A percentile compares a stretch with the other conserved stretches of the same genome.
phyloP scores from a whole-genome alignment of 2,329 filamentous ascomycete genomes.

The Metarhizium brunneum region DNA sequence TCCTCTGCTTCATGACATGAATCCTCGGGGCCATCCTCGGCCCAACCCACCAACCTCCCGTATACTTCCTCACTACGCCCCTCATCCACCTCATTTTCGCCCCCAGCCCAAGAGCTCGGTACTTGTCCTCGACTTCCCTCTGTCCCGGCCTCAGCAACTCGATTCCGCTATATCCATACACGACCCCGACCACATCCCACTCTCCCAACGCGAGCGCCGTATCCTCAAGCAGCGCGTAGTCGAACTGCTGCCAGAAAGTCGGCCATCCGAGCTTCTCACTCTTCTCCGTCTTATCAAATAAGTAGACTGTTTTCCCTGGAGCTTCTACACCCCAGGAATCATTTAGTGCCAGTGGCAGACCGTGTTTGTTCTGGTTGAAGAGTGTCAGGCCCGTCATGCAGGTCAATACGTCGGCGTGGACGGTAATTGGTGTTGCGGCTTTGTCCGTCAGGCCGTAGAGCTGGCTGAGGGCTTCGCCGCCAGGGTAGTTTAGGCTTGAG shows the following conservation, averaged over 20 bases:
- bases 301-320: conserved; percentile 17
- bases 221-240: conserved; percentile 52
- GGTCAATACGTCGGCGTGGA: conserved; percentile 57
- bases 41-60: conserved; percentile 57
- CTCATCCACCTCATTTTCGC: conserved; percentile 28
- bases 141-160: conserved; percentile 44
- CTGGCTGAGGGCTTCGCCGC: conserved; percentile 63
- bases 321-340: background rate
- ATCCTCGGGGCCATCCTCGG: conserved; percentile 50
- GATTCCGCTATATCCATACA: conserved; percentile 50
- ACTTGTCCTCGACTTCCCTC: conserved; percentile 2
- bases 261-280: conserved; percentile 31
- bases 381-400: conserved; percentile 66
- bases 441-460: conserved; percentile 30
- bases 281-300: conserved; percentile 58
- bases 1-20: conserved; percentile 33
- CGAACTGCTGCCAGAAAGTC: conserved; percentile 53
- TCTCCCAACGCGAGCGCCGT: conserved; percentile 33
- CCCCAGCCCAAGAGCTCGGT: conserved; percentile 36
- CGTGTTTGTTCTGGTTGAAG: conserved; percentile 43
- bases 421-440: conserved; percentile 20
- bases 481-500: conserved; percentile 88
- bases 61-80: conserved; percentile 32
- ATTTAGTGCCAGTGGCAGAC: conserved; percentile 24
- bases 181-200: conserved; percentile 48